Evolutionary conservation across 176 grass and related monocot species (phyloP).

Genomic region (Oryza australiensis): DNA sequence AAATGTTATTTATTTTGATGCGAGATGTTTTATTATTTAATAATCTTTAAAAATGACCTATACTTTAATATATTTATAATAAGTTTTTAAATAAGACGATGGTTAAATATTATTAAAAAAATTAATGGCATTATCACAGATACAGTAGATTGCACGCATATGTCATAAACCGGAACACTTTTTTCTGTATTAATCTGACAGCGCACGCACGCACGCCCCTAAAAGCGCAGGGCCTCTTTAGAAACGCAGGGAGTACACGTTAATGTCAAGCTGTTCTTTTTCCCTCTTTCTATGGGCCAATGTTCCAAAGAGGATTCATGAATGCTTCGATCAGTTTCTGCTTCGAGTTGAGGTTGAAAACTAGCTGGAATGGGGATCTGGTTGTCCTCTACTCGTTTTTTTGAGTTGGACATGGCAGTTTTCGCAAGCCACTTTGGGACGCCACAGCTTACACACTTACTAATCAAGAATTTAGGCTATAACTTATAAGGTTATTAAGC

Average conservation of each 20-base stretch:
- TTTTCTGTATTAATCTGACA: not conserved
- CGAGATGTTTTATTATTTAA: too few relatives aligned
- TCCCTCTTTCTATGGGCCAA: not conserved
- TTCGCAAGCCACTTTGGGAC: not conserved
- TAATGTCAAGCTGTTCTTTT: not conserved
- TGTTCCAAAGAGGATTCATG: not conserved
- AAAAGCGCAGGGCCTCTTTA: not conserved
- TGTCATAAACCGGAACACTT: too few relatives aligned
- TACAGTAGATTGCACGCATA: not conserved
- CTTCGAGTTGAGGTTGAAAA: not conserved
- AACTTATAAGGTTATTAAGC: not conserved
- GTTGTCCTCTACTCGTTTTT: not conserved
- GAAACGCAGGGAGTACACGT: not conserved
- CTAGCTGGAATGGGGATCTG: not conserved
- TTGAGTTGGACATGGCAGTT: not conserved
- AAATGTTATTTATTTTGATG: too few relatives aligned
- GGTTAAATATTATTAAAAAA: too few relatives aligned
- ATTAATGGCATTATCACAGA: too few relatives aligned
- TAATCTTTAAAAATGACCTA: too few relatives aligned
- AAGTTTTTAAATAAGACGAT: too few relatives aligned
- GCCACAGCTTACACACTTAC: not conserved
- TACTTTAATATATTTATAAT: too few relatives aligned
- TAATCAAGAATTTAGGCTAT: not conserved
- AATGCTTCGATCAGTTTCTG: not conserved
- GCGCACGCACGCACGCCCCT: not conserved